Evolutionary conservation across 139 green algal genomes (phyloP), one percentile per base, ranked within the genome.

Genomic region (Chlorella sp.): DNA sequence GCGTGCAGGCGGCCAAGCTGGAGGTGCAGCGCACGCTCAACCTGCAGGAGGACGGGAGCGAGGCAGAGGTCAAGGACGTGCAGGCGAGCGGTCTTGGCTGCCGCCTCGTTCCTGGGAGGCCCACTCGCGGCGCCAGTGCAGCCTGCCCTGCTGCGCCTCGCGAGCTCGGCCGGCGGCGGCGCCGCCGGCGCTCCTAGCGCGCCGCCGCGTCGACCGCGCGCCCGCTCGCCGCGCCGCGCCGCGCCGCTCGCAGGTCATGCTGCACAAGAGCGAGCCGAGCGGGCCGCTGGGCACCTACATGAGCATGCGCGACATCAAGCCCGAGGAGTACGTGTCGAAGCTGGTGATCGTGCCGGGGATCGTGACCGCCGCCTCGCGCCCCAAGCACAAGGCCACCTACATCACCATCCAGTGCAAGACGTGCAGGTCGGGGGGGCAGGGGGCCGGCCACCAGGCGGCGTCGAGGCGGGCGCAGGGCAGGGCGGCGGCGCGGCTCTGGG

Each of bases 311-410:
- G 80, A 85, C 50, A 82, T 85, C 43, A 85, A 85, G 74, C 89
- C 93, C 75, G 91, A 95, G 25, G 80, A 89, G 17, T 87, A 95
- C 73, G 93, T 99, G 42, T 93, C 82, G 53, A 86, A 92, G 77
- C 87, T 99, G 60, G 94, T 99, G 41, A 94, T 95, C 84, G 85
- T 99, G 12, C 91, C 90, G 17, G 96, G 96, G 66, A 99, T 99
- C 80, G 87, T 99, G 53, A 99, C 95, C 3, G 85, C 91, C 3
- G 88, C 96, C 11, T 89, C 90, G 8, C 94, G 91, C 51, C 89
- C 93, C 41, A 97, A 91, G 90, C 90, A 95, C 86, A 99, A 99
- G 85, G 95, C 96, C 42, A 97, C 91, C 27, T 79, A 88, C 78
- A 73, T 99, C 50, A 95, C 83, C 19, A 58, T 99, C 15, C 86